Conservation (phyloP, 2,329 filamentous ascomycete species). For the Orbilia quercus region DNA sequence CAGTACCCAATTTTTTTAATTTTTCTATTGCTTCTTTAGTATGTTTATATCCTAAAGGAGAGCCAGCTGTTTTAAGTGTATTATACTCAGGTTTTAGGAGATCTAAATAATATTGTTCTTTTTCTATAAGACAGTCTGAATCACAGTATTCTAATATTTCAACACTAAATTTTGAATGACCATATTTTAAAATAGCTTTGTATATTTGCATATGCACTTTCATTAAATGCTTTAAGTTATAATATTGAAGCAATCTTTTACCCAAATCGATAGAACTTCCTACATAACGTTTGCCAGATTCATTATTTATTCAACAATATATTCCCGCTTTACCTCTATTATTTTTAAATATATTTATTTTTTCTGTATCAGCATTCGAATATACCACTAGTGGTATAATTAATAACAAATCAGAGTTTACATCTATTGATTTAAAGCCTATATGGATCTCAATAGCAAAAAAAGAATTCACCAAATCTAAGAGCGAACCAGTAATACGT, state of each 20-base stretch:
- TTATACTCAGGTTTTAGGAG: conserved; percentile 11
- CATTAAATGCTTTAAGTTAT: too few relatives aligned
- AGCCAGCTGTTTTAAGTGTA: conserved; percentile 7
- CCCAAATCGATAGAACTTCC: too few relatives aligned
- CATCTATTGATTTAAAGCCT: too few relatives aligned
- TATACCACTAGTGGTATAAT: background rate
- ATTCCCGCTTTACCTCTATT: conserved; percentile 1
- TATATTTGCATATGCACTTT: background rate
- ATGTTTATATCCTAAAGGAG: conserved; percentile 7
- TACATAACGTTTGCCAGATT: conserved; percentile 10
- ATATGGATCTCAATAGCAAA: too few relatives aligned
- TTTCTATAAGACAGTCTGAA: conserved; percentile 1
- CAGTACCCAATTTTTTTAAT: background rate
- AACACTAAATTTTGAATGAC: background rate
- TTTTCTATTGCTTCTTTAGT: conserved; percentile 5
- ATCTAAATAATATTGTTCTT: conserved; percentile 19
- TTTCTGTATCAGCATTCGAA: conserved; percentile 3
- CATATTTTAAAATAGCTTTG: conserved; percentile 8
- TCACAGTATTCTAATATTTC: conserved; percentile 11
- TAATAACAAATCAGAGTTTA: too few relatives aligned
- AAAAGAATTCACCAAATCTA: too few relatives aligned
- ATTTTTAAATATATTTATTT: conserved; percentile 1
- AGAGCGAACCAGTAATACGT: too few relatives aligned
- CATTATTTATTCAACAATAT: conserved; percentile 8
- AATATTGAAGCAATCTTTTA: too few relatives aligned